These are phyloP conservation scores for Carpinus fangiana DNA, from an alignment of 306 rosid species.

Conservation along the genomic window DNA sequence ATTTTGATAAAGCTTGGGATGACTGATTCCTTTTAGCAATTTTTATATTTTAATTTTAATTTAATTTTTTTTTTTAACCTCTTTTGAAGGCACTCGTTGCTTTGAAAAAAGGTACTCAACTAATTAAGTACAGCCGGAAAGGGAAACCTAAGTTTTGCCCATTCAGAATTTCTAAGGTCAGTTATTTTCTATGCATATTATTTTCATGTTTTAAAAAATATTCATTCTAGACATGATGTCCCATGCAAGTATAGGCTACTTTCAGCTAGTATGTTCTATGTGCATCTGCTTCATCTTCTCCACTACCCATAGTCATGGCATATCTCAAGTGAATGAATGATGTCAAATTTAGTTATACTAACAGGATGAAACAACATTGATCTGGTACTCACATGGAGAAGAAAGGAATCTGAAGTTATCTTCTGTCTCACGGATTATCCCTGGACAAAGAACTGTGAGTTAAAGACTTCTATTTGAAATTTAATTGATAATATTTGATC, in stretches of 20 bases:
- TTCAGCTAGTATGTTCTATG: not conserved
- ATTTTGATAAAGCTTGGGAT: slow-evolving; percentile 22
- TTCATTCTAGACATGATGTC: slow-evolving; percentile 3
- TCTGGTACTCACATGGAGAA: slow-evolving; percentile 80
- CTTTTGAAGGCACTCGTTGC: slow-evolving; percentile 64
- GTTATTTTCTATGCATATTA: slow-evolving; percentile 16
- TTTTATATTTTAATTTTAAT: slow-evolving; percentile 20
- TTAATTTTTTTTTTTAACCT: slow-evolving; percentile 27
- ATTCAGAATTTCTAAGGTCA: slow-evolving; percentile 81
- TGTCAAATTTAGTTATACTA: slow-evolving; percentile 45
- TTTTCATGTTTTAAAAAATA: not conserved
- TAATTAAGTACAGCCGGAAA: slow-evolving; percentile 79
- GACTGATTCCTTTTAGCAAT: slow-evolving; percentile 2
- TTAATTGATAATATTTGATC: slow-evolving; percentile 2
- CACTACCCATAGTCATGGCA: not conserved
- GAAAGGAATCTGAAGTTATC: slow-evolving; percentile 72
- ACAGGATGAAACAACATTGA: slow-evolving; percentile 84
- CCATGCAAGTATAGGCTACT: not conserved
- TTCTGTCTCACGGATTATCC: slow-evolving; percentile 53
- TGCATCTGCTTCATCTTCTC: slow-evolving; percentile 15
- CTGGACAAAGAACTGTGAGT: slow-evolving; percentile 98
- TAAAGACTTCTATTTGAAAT: slow-evolving; percentile 23
- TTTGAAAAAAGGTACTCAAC: slow-evolving; percentile 76
- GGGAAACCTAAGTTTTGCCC: slow-evolving; percentile 82
- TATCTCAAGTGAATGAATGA: slow-evolving; percentile 30